These are phyloP conservation scores for Pyrus betulifolia DNA, from an alignment of 306 rosid species.

Conservation along the genomic window DNA sequence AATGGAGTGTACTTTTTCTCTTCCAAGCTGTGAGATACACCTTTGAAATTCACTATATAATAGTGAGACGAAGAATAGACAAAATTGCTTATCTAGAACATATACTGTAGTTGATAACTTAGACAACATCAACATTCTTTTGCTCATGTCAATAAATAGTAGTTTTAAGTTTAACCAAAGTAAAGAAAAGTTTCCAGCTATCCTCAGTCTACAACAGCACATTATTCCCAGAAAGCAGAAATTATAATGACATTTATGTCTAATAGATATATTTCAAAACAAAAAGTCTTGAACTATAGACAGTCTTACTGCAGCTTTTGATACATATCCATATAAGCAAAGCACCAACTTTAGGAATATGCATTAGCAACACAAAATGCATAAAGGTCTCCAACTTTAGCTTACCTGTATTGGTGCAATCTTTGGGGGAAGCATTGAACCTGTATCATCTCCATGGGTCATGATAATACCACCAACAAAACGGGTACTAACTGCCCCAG, in stretches of 20 bases:
- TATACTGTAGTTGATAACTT: background rate
- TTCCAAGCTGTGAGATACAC: background rate
- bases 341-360: background rate
- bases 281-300: background rate
- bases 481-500: slow-evolving; percentile 98
- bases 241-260: no score
- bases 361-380: background rate
- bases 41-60: background rate
- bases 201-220: no score
- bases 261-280: no score
- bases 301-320: background rate
- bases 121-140: background rate
- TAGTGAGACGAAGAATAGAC: background rate
- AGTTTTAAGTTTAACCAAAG: background rate
- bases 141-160: background rate
- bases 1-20: background rate
- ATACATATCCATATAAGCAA: background rate
- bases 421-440: slow-evolving; percentile 93
- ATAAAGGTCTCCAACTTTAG: slow-evolving; percentile 25
- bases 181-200: background rate
- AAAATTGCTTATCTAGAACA: background rate
- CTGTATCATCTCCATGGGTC: slow-evolving; percentile 95
- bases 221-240: no score
- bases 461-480: slow-evolving; percentile 96
- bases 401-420: slow-evolving; percentile 84